Percentiles rank a stretch among this genome's conserved stretches.
phyloP scores from a whole-genome alignment of 257 asterid species.

The Solanum pinnatisectum region DNA sequence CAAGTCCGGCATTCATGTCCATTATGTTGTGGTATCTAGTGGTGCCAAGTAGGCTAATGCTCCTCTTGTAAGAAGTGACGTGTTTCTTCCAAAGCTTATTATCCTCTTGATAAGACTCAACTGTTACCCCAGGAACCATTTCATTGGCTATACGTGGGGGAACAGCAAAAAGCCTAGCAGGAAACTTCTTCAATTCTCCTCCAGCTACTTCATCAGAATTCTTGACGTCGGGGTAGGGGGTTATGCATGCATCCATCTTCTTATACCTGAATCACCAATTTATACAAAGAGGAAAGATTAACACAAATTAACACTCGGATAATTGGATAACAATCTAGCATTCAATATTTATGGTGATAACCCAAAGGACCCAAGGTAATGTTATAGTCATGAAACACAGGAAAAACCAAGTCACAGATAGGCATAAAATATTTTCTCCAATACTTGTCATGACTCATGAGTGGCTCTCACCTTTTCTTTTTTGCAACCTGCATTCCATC shows the following conservation, averaged over 20 bases:
- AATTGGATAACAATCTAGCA: neutral
- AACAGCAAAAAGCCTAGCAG: conserved; percentile 65
- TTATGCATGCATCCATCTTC: conserved; percentile 68
- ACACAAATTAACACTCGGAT: neutral
- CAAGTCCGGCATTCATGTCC: conserved; percentile 95
- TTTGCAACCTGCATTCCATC: neutral
- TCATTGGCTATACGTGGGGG: conserved; percentile 69
- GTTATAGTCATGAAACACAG: neutral
- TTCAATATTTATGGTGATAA: neutral
- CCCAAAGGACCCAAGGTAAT: neutral
- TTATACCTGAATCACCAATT: conserved; percentile 47
- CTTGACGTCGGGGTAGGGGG: conserved; percentile 58
- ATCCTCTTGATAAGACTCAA: conserved; percentile 57
- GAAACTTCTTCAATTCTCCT: conserved; percentile 64
- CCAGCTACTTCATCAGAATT: conserved; percentile 41
- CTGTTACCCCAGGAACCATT: conserved; percentile 51
- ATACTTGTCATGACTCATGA: neutral
- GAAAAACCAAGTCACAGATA: neutral
- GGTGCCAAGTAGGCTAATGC: conserved; percentile 45
- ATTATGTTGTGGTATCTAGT: conserved; percentile 70
- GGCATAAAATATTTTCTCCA: neutral
- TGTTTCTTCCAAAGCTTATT: conserved; percentile 68
- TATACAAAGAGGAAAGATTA: neutral
- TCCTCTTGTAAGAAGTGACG: conserved; percentile 50
- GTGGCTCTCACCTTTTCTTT: neutral